A percentile compares a stretch with the other conserved stretches of the same genome.
phyloP scores from a whole-genome alignment of 768 basidiomycete species.

The Russula sp. region DNA sequence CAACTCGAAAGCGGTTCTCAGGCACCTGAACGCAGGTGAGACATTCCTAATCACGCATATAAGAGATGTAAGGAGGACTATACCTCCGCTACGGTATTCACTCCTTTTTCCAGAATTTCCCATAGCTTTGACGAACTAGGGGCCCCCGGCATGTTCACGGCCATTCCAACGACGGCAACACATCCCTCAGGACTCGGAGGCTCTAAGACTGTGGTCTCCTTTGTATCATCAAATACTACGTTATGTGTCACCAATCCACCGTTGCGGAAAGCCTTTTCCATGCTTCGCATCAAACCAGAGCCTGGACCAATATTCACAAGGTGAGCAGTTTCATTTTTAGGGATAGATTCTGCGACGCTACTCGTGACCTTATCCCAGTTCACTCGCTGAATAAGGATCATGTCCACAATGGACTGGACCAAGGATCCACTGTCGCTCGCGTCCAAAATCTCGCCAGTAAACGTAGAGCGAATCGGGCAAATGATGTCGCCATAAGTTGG shows the following conservation, averaged over 20 bases:
- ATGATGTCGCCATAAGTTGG: conserved; percentile 47
- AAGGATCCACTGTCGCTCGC: conserved; percentile 11
- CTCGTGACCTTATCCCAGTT: conserved; percentile 49
- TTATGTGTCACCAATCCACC: conserved; percentile 24
- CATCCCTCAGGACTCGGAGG: conserved; percentile 42
- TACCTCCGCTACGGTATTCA: conserved; percentile 58
- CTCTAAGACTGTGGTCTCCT: conserved; percentile 1
- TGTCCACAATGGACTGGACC: conserved; percentile 25
- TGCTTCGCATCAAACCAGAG: conserved; percentile 39
- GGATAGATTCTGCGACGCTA: conserved; percentile 29
- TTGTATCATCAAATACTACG: conserved; percentile 1
- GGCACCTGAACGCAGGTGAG: conserved; percentile 51
- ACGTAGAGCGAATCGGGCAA: conserved; percentile 28
- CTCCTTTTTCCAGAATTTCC: conserved; percentile 55
- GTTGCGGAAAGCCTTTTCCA: conserved; percentile 40
- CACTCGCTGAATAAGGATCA: conserved; percentile 27
- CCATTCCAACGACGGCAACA: conserved; percentile 73
- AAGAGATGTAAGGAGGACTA: conserved; percentile 17
- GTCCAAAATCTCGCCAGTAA: conserved; percentile 23
- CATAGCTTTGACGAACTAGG: conserved; percentile 49
- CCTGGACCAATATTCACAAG: conserved; percentile 55
- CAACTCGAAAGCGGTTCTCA: conserved; percentile 50
- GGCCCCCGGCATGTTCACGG: conserved; percentile 56
- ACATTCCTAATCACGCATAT: conserved; percentile 3
- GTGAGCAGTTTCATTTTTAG: conserved; percentile 34